A percentile compares a stretch with the other conserved stretches of the same genome.
Evolutionary conservation across 805 yeast species (phyloP).

Genomic region (Yarrowia sp.): DNA sequence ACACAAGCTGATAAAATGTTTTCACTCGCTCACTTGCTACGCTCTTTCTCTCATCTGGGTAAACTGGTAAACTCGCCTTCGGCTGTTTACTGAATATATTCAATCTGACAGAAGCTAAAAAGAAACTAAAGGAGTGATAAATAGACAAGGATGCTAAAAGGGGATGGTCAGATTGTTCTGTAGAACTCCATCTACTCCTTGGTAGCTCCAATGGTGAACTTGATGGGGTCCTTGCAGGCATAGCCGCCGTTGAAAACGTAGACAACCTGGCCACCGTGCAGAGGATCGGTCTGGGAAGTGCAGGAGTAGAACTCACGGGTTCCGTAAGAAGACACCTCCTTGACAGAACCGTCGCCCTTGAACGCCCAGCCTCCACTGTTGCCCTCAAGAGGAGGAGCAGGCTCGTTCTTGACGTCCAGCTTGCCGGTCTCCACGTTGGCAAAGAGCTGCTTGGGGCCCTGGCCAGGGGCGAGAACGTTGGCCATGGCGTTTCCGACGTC

Average conservation of each 20-base stretch:
- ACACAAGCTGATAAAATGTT: no score
- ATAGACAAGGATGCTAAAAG: background rate
- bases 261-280: constrained; percentile 1
- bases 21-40: no score
- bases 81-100: no score
- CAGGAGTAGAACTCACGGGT: background rate
- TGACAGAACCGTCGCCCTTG: constrained; percentile 12
- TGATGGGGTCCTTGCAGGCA: constrained; percentile 7
- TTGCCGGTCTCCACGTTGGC: constrained; percentile 3
- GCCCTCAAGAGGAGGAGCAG: constrained; percentile 8
- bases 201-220: constrained; percentile 14
- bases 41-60: no score
- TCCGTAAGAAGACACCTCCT: constrained; percentile 1
- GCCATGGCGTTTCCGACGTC: constrained; percentile 1
- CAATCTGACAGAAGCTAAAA: constrained; percentile 5
- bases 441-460: background rate
- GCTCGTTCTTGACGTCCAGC: background rate
- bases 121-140: constrained; percentile 18
- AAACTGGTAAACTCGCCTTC: no score
- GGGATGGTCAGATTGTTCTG: background rate
- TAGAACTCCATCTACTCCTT: background rate
- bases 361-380: constrained; percentile 13
- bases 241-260: constrained; percentile 3
- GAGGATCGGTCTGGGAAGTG: constrained; percentile 1
- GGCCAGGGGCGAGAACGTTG: background rate